phyloP scores from a whole-genome alignment of 2,329 filamentous ascomycete genomes.

The Pseudocercospora eumusae region DNA sequence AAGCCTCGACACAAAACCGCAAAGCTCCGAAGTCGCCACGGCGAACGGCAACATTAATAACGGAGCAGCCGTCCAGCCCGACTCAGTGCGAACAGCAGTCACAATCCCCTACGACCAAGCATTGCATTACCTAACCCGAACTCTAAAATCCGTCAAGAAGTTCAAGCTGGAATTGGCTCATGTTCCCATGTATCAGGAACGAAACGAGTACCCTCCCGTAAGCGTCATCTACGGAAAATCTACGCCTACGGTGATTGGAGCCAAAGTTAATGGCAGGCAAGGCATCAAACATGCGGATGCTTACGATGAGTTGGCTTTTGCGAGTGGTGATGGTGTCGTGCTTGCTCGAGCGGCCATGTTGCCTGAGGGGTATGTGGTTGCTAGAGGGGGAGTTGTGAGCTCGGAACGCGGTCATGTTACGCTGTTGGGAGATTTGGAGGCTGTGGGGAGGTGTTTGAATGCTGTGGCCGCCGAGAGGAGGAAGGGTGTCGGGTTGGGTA shows the following conservation, averaged over 20 bases:
- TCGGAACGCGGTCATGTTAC: constrained; percentile 87
- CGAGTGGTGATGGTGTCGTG: constrained; percentile 85
- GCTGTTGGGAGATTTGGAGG: constrained; percentile 79
- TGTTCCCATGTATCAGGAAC: constrained; percentile 56
- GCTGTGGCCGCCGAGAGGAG: constrained; percentile 67
- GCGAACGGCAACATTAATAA: constrained; percentile 44
- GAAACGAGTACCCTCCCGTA: constrained; percentile 79
- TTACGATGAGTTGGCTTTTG: constrained; percentile 85
- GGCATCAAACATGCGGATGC: constrained; percentile 73
- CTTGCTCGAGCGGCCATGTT: constrained; percentile 83
- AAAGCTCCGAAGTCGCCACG: constrained; percentile 41
- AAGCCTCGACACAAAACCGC: constrained; percentile 22
- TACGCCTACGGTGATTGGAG: constrained; percentile 81
- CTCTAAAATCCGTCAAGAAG: constrained; percentile 66
- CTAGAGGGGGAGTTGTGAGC: constrained; percentile 71
- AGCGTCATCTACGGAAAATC: constrained; percentile 84
- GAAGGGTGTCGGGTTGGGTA: constrained; percentile 71
- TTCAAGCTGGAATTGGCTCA: constrained; percentile 78
- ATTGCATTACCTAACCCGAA: constrained; percentile 71
- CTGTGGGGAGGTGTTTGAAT: constrained; percentile 71
- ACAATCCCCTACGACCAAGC: constrained; percentile 59
- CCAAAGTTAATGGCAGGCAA: constrained; percentile 70
- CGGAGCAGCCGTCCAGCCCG: constrained; percentile 26
- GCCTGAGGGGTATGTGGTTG: constrained; percentile 74
- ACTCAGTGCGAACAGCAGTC: constrained; percentile 42